A percentile compares a stretch with the other conserved stretches of the same genome.
These are phyloP conservation scores for Mariannaea sp. DNA, from an alignment of 2,329 filamentous ascomycete genomes.

Conservation along the genomic window DNA sequence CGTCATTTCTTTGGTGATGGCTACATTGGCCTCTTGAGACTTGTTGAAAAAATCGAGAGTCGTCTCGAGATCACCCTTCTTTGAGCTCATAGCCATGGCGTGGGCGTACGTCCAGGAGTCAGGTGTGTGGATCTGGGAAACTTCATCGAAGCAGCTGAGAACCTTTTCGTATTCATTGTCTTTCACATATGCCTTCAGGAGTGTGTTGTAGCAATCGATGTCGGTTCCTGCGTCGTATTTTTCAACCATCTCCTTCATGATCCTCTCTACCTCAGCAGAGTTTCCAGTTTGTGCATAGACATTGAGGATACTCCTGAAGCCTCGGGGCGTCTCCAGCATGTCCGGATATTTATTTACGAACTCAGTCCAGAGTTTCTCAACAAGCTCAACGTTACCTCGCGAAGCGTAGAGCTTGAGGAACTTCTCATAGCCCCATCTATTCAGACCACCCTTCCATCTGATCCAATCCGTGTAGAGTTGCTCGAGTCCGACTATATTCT, in stretches of 20 bases:
- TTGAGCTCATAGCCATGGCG: conserved; percentile 73
- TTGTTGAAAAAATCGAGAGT: conserved; percentile 68
- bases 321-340: conserved; percentile 42
- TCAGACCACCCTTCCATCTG: conserved; percentile 45
- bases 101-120: conserved; percentile 71
- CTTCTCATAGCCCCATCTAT: conserved; percentile 52
- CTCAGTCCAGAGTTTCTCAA: conserved; percentile 52
- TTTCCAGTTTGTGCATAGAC: conserved; percentile 74
- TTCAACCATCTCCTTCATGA: conserved; percentile 65
- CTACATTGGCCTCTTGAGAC: conserved; percentile 59
- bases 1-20: conserved; percentile 61
- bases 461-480: conserved; percentile 57
- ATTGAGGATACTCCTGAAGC: conserved; percentile 66
- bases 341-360: conserved; percentile 46
- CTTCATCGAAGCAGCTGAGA: conserved; percentile 64
- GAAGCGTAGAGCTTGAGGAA: conserved; percentile 55
- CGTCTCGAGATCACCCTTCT: conserved; percentile 73
- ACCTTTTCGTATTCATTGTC: conserved; percentile 70
- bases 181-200: conserved; percentile 73
- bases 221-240: conserved; percentile 63
- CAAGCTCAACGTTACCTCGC: conserved; percentile 52
- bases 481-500: conserved; percentile 49
- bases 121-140: conserved; percentile 57
- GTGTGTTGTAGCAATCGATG: conserved; percentile 71
- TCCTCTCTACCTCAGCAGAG: conserved; percentile 58